Evolutionary conservation across 495 filamentous ascomycete genomes (phyloP), one percentile per base, ranked within the genome.

Genomic region (Neurospora sp.): DNA sequence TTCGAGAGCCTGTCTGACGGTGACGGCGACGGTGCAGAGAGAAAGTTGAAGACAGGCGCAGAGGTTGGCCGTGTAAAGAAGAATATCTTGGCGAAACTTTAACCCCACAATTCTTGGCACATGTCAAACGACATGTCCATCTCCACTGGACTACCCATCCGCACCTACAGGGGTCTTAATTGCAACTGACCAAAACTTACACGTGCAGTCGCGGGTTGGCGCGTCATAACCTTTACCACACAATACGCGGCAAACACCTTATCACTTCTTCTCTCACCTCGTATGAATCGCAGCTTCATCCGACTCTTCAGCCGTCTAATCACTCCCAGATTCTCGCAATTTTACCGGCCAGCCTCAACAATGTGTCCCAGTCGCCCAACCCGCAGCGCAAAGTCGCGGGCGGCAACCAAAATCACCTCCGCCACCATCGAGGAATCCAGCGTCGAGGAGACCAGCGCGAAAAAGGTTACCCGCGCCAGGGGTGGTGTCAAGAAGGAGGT

Each of bases 401-500:
- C 53, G 27, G 53, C 16, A 39, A 40, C 7, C 73, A 31, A 44
- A 41, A 22, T 40, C 35, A 6, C 38, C 40, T 18, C 40, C 22
- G 70, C 41, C 6, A 69, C 22, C 27, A 20, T 69, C 31, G 16
- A 40, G 16, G 40, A 69, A 59, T 48, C 70, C 53, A 66, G 20
- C 3, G 20, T 69, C 7, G 20, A 73, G 37, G n/a, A 53, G n/a
- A 40, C 40, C 14, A 46, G 68, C 42, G 68, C 69, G 8, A 40
- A 71, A 40, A 73, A 73, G 35, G 71, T 27, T 42, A n/a, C 73
- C 39, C 53, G 40, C 3, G 35, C 14, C 59, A 68, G 22, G 31
- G 59, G 44, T 42, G 70, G 39, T 38, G 41, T 39, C 27, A 75
- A 74, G 38, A 48, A 44, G 35, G 42, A 48, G 71, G 40, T 71